Evolutionary conservation across 352 stramenopile genomes (phyloP).

Genomic region (Aphanomyces cochlioides): DNA sequence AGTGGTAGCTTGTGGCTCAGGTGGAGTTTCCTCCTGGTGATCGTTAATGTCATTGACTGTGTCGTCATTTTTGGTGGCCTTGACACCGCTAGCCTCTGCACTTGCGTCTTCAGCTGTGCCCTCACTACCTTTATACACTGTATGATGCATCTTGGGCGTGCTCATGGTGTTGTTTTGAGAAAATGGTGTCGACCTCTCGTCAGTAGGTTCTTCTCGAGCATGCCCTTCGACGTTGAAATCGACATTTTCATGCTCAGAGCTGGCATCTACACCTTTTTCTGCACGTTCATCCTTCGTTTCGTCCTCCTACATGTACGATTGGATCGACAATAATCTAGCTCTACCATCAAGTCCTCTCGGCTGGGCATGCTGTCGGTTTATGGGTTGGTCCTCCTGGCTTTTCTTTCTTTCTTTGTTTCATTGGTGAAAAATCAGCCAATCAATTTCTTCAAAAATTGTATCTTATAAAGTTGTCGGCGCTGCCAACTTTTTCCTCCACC

Average conservation of each 20-base stretch:
- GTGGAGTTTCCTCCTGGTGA: background rate
- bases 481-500: conserved; percentile 52
- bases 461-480: background rate
- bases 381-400: background rate
- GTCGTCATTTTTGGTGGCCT: background rate
- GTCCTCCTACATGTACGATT: too few species aligned
- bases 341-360: too few species aligned
- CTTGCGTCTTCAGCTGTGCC: background rate
- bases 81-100: background rate
- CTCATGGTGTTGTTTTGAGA: too few species aligned
- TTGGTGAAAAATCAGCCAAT: conserved; percentile 20
- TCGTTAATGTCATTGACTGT: background rate
- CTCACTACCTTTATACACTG: background rate
- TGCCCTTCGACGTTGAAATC: too few species aligned
- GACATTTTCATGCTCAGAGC: too few species aligned
- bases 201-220: too few species aligned
- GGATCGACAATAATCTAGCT: too few species aligned
- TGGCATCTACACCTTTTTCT: too few species aligned
- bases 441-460: background rate
- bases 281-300: too few species aligned
- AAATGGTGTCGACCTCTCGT: too few species aligned
- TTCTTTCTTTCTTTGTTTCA: background rate
- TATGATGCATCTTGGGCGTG: background rate
- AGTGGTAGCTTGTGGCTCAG: background rate
- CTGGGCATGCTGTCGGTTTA: background rate